Percentiles rank a stretch among this genome's conserved stretches.
phyloP scores from a whole-genome alignment of 495 filamentous ascomycete genomes.

The Collariella sp. region DNA sequence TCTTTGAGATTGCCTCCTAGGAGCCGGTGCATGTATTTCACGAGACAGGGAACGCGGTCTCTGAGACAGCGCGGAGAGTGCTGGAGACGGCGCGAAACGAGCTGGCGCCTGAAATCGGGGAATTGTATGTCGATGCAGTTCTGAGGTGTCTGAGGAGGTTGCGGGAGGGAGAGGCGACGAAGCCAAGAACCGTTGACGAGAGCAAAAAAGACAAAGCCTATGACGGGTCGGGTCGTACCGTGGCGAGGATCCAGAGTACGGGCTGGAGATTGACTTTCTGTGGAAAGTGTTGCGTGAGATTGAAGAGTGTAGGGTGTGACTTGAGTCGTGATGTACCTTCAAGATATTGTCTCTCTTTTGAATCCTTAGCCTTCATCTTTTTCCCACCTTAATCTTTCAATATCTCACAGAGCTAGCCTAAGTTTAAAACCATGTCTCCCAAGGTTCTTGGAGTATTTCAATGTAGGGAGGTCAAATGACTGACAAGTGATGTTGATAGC shows the following conservation, averaged over 20 bases:
- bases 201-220: background rate
- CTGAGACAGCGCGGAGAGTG: background rate
- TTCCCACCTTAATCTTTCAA: too few species aligned
- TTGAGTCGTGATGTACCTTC: too few species aligned
- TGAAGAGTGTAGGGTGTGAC: background rate
- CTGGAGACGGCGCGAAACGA: background rate
- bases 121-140: background rate
- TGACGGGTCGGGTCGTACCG: background rate
- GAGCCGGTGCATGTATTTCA: background rate
- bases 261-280: background rate
- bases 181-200: background rate
- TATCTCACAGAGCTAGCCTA: too few species aligned
- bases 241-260: background rate
- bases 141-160: background rate
- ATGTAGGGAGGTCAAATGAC: too few species aligned
- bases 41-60: background rate
- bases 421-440: too few species aligned
- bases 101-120: background rate
- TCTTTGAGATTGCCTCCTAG: background rate
- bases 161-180: background rate
- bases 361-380: too few species aligned
- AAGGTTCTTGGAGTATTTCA: too few species aligned
- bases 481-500: too few species aligned
- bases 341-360: too few species aligned
- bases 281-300: background rate